phyloP scores from a whole-genome alignment of 306 rosid species.

The Mucuna pruriens region DNA sequence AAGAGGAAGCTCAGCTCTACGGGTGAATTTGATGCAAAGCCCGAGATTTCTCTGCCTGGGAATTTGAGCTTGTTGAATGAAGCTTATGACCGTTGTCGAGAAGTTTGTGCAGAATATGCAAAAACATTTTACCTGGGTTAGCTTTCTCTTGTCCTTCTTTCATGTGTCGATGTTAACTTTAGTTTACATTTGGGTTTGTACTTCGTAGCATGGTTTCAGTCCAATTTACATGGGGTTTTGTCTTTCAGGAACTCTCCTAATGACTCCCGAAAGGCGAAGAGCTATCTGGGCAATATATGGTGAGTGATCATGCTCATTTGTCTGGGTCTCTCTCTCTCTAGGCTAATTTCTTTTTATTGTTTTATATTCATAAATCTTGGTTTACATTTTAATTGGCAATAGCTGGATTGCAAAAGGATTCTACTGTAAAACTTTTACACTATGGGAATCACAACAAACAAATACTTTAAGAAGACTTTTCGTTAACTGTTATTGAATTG shows the following conservation, averaged over 20 bases:
- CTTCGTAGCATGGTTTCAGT: constrained; percentile 29
- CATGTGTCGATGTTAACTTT: constrained; percentile 45
- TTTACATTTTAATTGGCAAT: constrained; percentile 3
- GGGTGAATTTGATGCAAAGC: constrained; percentile 59
- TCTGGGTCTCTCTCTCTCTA: constrained; percentile 27
- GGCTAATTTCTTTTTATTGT: neutral
- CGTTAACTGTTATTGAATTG: neutral
- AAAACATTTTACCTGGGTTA: constrained; percentile 70
- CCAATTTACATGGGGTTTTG: constrained; percentile 30
- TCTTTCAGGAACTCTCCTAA: constrained; percentile 74
- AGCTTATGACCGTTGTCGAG: constrained; percentile 68
- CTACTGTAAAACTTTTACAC: neutral
- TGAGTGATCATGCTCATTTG: constrained; percentile 47
- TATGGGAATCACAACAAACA: neutral
- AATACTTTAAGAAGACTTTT: neutral
- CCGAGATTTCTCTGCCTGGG: constrained; percentile 68
- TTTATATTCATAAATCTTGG: neutral
- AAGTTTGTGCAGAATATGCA: constrained; percentile 67
- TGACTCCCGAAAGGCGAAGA: constrained; percentile 82
- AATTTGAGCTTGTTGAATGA: constrained; percentile 62
- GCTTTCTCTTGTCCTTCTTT: constrained; percentile 54
- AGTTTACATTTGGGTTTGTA: constrained; percentile 28
- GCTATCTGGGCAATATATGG: constrained; percentile 96
- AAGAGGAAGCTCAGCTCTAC: constrained; percentile 58
- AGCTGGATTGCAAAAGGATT: constrained; percentile 4